Conservation (phyloP, 768 basidiomycete genomes). For the Daedaleopsis nitida region DNA sequence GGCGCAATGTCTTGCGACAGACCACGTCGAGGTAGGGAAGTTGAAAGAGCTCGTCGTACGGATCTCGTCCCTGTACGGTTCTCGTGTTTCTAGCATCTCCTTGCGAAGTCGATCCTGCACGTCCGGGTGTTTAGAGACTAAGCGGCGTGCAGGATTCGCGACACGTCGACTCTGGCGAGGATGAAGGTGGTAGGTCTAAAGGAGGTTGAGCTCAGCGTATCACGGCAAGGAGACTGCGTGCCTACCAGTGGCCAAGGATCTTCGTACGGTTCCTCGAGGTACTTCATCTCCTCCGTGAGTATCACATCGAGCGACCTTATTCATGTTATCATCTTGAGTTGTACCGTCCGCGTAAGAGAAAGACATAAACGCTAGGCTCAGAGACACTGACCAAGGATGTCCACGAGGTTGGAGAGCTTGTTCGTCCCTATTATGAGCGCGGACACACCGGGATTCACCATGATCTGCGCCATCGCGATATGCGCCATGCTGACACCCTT, state of each 20-base stretch:
- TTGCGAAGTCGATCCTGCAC: slow-evolving; percentile 37
- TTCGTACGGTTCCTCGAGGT: slow-evolving; percentile 55
- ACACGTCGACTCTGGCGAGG: slow-evolving; percentile 29
- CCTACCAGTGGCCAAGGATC: not conserved
- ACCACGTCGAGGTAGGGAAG: slow-evolving; percentile 69
- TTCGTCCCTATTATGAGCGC: slow-evolving; percentile 47
- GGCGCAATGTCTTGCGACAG: slow-evolving; percentile 57
- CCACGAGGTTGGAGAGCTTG: slow-evolving; percentile 40
- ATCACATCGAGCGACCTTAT: slow-evolving; percentile 3
- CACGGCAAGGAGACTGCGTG: not conserved
- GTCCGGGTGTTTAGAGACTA: slow-evolving; percentile 32
- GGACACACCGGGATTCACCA: slow-evolving; percentile 30
- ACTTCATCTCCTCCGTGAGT: slow-evolving; percentile 51
- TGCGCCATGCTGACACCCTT: slow-evolving; percentile 44
- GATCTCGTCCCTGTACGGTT: slow-evolving; percentile 33
- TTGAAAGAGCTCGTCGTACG: slow-evolving; percentile 20
- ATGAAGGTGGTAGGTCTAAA: slow-evolving; percentile 21
- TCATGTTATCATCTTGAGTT: no score
- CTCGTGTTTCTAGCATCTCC: slow-evolving; percentile 21
- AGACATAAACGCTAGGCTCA: no score
- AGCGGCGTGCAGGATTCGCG: slow-evolving; percentile 22
- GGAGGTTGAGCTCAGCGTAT: no score
- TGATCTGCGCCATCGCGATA: slow-evolving; percentile 33
- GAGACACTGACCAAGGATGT: slow-evolving; percentile 39
- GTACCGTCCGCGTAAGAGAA: no score